Conservation (phyloP, 177 flowering plant genomes). For the Vitis hybrid region DNA sequence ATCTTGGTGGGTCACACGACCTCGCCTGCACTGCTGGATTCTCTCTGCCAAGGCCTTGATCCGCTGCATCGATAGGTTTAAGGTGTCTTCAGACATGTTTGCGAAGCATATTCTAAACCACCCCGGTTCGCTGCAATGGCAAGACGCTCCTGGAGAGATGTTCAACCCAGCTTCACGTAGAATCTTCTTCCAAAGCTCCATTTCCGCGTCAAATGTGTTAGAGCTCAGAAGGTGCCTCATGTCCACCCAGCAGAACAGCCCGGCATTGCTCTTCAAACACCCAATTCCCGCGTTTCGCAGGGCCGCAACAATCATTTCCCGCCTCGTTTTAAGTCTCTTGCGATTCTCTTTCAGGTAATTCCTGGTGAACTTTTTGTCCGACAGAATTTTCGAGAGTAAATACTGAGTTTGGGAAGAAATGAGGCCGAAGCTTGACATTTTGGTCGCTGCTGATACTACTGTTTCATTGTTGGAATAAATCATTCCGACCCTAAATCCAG, state of each 20-base stretch:
- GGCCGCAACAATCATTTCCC: slow-evolving; percentile 41
- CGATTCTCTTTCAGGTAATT: slow-evolving; percentile 38
- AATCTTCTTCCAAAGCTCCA: slow-evolving; percentile 41
- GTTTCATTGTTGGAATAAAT: slow-evolving; percentile 49
- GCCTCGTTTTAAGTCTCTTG: slow-evolving; percentile 35
- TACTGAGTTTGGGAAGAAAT: slow-evolving; percentile 69
- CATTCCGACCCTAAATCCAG: slow-evolving; percentile 65
- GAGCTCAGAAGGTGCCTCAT: slow-evolving; percentile 36
- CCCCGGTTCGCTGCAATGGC: slow-evolving; percentile 53
- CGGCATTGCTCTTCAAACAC: slow-evolving; percentile 55
- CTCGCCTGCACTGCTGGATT: slow-evolving; percentile 1
- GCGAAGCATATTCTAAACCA: slow-evolving; percentile 62
- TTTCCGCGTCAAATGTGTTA: slow-evolving; percentile 38
- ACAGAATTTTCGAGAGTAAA: slow-evolving; percentile 43
- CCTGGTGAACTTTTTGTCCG: slow-evolving; percentile 35
- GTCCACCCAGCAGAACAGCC: slow-evolving; percentile 65
- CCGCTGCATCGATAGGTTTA: slow-evolving; percentile 32
- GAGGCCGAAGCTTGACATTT: slow-evolving; percentile 81
- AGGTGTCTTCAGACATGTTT: slow-evolving; percentile 32
- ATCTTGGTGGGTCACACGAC: background rate
- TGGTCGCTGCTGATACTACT: slow-evolving; percentile 55
- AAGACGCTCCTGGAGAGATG: slow-evolving; percentile 48
- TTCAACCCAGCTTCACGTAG: slow-evolving; percentile 34
- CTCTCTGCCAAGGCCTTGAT: slow-evolving; percentile 24
- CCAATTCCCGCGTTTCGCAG: slow-evolving; percentile 40